Base-by-base conservation (phyloP, 345 rosid species). In the Dipteronia sinensis region DNA sequence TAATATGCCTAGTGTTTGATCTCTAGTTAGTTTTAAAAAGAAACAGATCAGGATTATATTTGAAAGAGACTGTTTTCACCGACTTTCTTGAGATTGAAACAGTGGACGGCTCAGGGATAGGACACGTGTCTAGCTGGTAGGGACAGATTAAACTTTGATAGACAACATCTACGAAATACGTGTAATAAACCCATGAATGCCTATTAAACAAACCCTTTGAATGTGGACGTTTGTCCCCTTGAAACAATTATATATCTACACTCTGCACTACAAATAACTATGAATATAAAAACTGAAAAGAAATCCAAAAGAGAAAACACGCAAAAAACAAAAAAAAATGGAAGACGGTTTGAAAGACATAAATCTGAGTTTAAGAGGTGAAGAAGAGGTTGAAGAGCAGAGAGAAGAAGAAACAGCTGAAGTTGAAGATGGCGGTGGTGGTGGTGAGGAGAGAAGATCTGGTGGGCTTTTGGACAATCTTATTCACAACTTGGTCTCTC, bases 321-420 rank as follows among this genome's bases (percentile, higher is more conserved):
- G 49, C 38, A 5, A 40, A 6, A 2, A 40, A 44, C n/a, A 44
- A 10, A 46, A 46, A 20, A 74, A 69, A 15, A 86, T 88, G 92
- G 93, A 90, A 78, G 90, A 90, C 63, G 59, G 73, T 9, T 82
- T 83, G 69, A 63, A 76, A 29, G 90, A 85, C 82, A 31, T 15
- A 3, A 71, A 64, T 75, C 65, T 23, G 64, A 68, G 75, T 34
- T 34, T 78, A 22, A 62, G 5, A 10, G 29, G 3, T 47, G 27
- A 46, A 7, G 79, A 74, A 66, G 74, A 27, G 17, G 42, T 42
- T 42, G 10, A 58, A 20, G 11, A 20, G 25, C 1, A 46, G 49
- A 59, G 77, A 23, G 10, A 34, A 25, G 10, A 34, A 25, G 4
- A 7, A 20, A 11, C 22, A 40, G 8, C 46, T 76, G 83, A 69